A percentile compares a stretch with the other conserved stretches of the same genome.
phyloP scores from a whole-genome alignment of 345 rosid genomes.

The Murraya paniculata region DNA sequence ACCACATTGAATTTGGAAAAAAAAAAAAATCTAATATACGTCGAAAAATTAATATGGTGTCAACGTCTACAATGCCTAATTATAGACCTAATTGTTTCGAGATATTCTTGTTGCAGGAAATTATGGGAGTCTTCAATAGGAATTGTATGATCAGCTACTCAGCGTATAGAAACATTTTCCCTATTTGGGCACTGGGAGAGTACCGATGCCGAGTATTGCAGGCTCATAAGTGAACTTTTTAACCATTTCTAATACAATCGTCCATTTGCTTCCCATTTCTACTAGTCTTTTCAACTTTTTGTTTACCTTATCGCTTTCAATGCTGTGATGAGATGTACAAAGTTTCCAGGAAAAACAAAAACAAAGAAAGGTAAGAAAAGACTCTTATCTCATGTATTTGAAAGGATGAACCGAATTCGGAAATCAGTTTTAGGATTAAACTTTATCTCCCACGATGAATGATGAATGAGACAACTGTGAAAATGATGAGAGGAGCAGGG shows the following conservation, averaged over 20 bases:
- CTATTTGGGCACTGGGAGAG: constrained; percentile 71
- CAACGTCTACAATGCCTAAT: background rate
- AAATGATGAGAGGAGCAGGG: background rate
- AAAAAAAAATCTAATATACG: background rate
- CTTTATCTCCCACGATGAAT: background rate
- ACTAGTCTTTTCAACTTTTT: background rate
- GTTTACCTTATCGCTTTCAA: background rate
- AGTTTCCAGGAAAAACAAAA: background rate
- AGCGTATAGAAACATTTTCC: constrained; percentile 60
- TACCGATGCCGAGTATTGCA: constrained; percentile 46
- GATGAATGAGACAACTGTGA: background rate
- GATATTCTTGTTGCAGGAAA: constrained; percentile 41
- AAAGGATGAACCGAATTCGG: background rate
- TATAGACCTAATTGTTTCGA: background rate
- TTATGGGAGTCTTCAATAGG: constrained; percentile 74
- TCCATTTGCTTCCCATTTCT: background rate
- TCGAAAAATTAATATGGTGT: background rate
- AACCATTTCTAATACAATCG: background rate
- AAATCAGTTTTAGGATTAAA: background rate
- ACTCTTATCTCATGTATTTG: background rate
- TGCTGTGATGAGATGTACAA: background rate
- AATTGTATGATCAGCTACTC: constrained; percentile 73
- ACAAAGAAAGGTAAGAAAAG: background rate
- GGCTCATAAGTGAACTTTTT: background rate
- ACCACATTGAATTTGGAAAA: background rate